Evolutionary conservation across 768 basidiomycete genomes (phyloP), one percentile per base, ranked within the genome.

Genomic region (Lactifluus subvellereus): DNA sequence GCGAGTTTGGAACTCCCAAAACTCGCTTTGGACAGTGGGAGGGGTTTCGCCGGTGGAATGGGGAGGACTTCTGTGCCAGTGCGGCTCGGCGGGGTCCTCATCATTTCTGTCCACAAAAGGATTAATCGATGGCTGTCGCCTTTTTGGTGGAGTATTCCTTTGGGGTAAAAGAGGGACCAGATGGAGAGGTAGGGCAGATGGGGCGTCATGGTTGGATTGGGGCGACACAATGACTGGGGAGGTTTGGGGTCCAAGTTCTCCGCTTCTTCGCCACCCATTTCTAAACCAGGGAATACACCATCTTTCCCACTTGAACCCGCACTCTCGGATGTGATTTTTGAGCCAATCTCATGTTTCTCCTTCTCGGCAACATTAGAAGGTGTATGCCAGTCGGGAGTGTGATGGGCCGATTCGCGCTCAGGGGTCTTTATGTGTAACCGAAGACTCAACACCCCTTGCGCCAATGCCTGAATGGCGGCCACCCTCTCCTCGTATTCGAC

Each of bases 381-480:
- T 6, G 48, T 38, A 49, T 53, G 37, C n/a, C 35, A 32, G 3
- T 48, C 48, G 20, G 38, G 49, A 7, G 37, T 50, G 33, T 18
- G 58, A 30, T 50, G 27, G 22, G 22, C 52, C 37, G 30, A 54
- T 22, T 32, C 30, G 22, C 49, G 52, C 22, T 61, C 56, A 9
- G 18, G 13, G 8, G 45, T 32, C 6, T 61, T 30, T n/a, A 32
- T 33, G 18, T 13, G 13, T 6, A 49, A 59, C 30, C 51, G 51
- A 10, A 22, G 45, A 8, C 59, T 54, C 38, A 33, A 62, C 40
- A 47, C 53, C 16, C 59, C 57, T 47, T 57, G 49, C 18, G 60
- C 54, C 8, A 20, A 45, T 3, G 30, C 37, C 6, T 54, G 57
- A 32, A 60, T 54, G 30, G 33, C 35, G 11, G 18, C 35, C 50